A percentile compares a stretch with the other conserved stretches of the same genome.
Evolutionary conservation across 2,329 filamentous ascomycete genomes (phyloP).

Genomic region (Pseudogymnoascus sp.): DNA sequence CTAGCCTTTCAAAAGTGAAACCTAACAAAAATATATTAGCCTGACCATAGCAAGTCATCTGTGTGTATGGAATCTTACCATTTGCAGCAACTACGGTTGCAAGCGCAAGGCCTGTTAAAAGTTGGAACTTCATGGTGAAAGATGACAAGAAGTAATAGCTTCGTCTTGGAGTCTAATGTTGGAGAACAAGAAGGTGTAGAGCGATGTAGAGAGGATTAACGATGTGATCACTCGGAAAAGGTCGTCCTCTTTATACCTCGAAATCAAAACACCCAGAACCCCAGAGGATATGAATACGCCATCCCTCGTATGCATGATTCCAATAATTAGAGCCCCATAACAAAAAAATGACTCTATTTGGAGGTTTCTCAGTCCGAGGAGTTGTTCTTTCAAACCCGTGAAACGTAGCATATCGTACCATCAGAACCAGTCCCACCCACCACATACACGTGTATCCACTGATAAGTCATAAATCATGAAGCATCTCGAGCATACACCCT

Average conservation of each 20-base stretch:
- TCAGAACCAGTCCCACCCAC: not conserved
- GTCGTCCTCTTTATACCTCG: not conserved
- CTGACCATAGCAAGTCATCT: not conserved
- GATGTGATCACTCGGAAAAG: not conserved
- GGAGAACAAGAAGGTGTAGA: not conserved
- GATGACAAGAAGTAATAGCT: not conserved
- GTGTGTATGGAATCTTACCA: not conserved
- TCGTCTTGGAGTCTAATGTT: not conserved
- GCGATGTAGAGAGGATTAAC: not conserved
- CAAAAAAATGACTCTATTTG: not conserved
- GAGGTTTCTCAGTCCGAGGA: not conserved
- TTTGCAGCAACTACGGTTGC: not conserved
- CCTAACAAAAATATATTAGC: not conserved
- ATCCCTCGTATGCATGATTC: not conserved
- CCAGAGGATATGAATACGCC: not conserved
- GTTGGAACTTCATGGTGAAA: conserved; percentile 10
- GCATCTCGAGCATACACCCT: not conserved
- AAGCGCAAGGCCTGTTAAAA: not conserved
- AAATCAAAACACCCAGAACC: not conserved
- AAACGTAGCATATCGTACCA: not conserved
- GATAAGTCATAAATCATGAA: conserved; percentile 4
- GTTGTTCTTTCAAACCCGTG: not conserved
- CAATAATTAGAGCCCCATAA: not conserved
- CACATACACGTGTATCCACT: not conserved
- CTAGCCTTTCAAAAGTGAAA: conserved; percentile 28